These are phyloP conservation scores for Powellomyces hirtus DNA, from an alignment of 192 early-diverging fungal species.

Conservation along the genomic window DNA sequence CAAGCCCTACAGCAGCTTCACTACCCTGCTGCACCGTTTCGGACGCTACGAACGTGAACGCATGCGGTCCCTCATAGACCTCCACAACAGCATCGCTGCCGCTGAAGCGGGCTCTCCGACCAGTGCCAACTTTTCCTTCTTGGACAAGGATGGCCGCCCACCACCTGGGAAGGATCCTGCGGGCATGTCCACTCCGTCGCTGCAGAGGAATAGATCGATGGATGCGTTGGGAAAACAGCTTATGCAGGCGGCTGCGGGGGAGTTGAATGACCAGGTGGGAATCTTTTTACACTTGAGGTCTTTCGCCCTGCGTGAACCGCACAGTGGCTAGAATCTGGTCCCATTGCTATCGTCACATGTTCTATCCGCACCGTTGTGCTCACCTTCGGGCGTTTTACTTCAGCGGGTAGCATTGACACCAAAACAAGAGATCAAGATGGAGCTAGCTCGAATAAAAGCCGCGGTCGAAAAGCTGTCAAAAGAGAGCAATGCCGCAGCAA, in stretches of 20 bases:
- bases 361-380: not conserved
- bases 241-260: not conserved
- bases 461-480: slow-evolving; percentile 19
- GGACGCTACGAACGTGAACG: slow-evolving; percentile 28
- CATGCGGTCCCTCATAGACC: not conserved
- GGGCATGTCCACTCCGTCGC: too few species aligned
- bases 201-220: too few species aligned
- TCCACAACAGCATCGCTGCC: too few species aligned
- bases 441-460: slow-evolving; percentile 20
- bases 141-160: too few species aligned
- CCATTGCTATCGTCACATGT: too few species aligned
- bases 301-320: too few species aligned
- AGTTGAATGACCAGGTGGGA: slow-evolving; percentile 20
- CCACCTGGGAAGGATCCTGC: too few species aligned
- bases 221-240: not conserved
- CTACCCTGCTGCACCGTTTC: slow-evolving; percentile 36
- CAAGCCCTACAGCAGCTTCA: slow-evolving; percentile 33
- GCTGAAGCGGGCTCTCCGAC: too few species aligned
- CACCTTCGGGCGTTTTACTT: not conserved
- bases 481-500: not conserved
- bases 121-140: too few species aligned
- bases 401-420: slow-evolving; percentile 28
- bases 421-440: slow-evolving; percentile 30
- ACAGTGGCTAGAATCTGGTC: too few species aligned
- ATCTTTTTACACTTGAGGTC: too few species aligned